Evolutionary conservation across 805 yeast genomes (phyloP).

Genomic region (Lipomyces sp.): DNA sequence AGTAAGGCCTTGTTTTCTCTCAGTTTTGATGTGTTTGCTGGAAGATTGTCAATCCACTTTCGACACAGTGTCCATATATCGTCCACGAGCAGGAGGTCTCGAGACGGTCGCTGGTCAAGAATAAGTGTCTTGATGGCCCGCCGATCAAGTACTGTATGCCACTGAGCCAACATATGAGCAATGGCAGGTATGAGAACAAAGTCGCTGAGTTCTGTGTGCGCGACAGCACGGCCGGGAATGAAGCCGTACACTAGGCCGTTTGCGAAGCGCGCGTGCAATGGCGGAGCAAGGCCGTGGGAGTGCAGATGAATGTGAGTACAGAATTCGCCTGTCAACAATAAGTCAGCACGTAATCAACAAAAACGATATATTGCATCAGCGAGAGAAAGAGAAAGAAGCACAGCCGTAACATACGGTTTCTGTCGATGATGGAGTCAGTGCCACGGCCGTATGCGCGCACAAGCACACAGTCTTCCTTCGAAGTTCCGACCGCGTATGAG

Average conservation of each 20-base stretch:
- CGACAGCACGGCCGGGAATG: conserved; percentile 59
- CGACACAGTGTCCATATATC: conserved; percentile 59
- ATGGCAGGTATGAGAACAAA: conserved; percentile 52
- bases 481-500: conserved; percentile 8
- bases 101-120: conserved; percentile 10
- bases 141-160: conserved; percentile 56
- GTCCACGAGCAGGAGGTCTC: conserved; percentile 30
- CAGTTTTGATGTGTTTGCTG: conserved; percentile 40
- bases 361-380: background rate
- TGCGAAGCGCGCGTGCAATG: conserved; percentile 61
- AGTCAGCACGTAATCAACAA: background rate
- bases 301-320: conserved; percentile 64
- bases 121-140: conserved; percentile 43
- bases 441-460: conserved; percentile 75
- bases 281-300: conserved; percentile 62
- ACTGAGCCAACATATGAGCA: conserved; percentile 64
- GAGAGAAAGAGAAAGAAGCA: background rate
- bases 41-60: conserved; percentile 63
- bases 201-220: conserved; percentile 52
- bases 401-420: conserved; percentile 47
- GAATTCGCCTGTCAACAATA: conserved; percentile 45
- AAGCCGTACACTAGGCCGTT: conserved; percentile 73
- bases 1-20: conserved; percentile 44
- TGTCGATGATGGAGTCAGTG: conserved; percentile 65
- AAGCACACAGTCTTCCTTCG: conserved; percentile 34